Percentiles rank a stretch among this genome's conserved stretches.
phyloP scores from a whole-genome alignment of 371 early-diverging fungal species.

The Mucor piriformis region DNA sequence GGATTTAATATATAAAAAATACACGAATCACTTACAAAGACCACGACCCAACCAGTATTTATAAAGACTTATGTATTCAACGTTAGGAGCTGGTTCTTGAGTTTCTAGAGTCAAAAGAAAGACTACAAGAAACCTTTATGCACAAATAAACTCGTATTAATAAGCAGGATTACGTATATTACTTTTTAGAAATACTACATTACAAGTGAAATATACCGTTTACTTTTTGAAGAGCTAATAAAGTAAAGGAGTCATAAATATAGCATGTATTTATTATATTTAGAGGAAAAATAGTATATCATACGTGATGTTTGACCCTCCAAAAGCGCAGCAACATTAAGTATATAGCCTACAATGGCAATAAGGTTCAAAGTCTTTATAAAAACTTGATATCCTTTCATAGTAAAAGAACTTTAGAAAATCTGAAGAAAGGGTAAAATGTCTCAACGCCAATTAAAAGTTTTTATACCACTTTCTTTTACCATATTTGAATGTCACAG shows the following conservation, averaged over 20 bases:
- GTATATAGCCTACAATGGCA: too few species aligned
- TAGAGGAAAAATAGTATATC: too few species aligned
- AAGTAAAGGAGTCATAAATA: background rate
- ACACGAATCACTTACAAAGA: background rate
- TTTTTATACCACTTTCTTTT: too few species aligned
- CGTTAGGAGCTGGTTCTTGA: background rate
- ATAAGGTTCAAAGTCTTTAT: too few species aligned
- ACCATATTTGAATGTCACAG: too few species aligned
- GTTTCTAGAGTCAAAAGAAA: background rate
- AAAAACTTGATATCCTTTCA: too few species aligned
- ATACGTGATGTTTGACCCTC: too few species aligned
- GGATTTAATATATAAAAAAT: background rate
- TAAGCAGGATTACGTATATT: background rate
- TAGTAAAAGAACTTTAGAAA: too few species aligned
- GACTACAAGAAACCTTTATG: background rate
- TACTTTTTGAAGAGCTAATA: background rate
- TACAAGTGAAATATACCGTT: conserved; percentile 1
- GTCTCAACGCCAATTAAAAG: too few species aligned
- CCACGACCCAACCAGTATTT: background rate
- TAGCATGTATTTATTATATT: too few species aligned
- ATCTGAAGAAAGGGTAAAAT: too few species aligned
- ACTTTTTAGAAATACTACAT: background rate
- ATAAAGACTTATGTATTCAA: background rate
- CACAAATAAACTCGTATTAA: background rate
- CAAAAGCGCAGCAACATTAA: too few species aligned